A percentile compares a stretch with the other conserved stretches of the same genome.
These are phyloP conservation scores for Osmanthus fragrans DNA, from an alignment of 257 asterid species.

Conservation along the genomic window DNA sequence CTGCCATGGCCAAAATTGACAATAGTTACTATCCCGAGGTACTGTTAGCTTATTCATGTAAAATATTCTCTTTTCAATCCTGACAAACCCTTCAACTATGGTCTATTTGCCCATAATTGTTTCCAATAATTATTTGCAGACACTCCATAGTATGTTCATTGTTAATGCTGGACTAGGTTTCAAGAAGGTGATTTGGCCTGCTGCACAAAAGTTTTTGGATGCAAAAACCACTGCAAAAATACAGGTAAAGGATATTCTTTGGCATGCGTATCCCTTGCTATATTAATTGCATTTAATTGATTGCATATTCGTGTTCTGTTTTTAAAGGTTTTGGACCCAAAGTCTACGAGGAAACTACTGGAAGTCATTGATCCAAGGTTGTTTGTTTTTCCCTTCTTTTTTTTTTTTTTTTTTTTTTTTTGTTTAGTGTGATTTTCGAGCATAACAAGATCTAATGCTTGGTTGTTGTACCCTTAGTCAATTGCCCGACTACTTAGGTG, in stretches of 20 bases:
- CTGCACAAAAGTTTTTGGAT: conserved; percentile 86
- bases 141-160: conserved; percentile 82
- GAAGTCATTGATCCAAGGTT: conserved; percentile 83
- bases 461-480: conserved; percentile 51
- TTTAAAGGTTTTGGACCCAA: conserved; percentile 74
- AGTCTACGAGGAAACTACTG: conserved; percentile 69
- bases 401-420: too few species aligned
- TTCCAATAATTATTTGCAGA: conserved; percentile 49
- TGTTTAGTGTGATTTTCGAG: conserved; percentile 8
- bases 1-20: conserved; percentile 82
- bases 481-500: conserved; percentile 91
- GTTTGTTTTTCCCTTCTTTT: conserved; percentile 11
- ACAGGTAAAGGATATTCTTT: conserved; percentile 44
- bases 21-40: conserved; percentile 91
- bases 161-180: conserved; percentile 94
- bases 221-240: conserved; percentile 75
- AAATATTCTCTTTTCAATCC: background rate
- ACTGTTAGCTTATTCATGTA: conserved; percentile 24
- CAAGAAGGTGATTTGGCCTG: conserved; percentile 94
- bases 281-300: conserved; percentile 18
- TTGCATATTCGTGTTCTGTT: conserved; percentile 13
- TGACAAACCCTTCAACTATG: background rate
- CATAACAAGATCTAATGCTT: conserved; percentile 24
- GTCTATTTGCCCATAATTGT: conserved; percentile 20
- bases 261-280: background rate